Conservation (phyloP, 2,329 filamentous ascomycete genomes). For the Sporothrix brunneoviolacea region DNA sequence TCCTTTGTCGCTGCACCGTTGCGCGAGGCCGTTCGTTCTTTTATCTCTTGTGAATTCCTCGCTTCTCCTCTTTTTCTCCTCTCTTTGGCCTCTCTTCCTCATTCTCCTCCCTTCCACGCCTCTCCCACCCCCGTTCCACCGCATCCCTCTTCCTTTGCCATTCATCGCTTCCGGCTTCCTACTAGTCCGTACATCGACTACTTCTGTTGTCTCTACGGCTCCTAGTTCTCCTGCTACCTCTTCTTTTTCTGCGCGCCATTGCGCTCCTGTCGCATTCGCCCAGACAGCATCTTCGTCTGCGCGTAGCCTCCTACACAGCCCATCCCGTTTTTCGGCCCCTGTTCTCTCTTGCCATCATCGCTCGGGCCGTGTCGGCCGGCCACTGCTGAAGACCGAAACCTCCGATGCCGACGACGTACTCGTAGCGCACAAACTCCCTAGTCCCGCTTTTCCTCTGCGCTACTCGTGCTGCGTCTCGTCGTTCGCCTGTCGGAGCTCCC, state of each 20-base stretch:
- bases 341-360: not conserved
- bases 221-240: no score
- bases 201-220: no score
- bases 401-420: slow-evolving; percentile 7
- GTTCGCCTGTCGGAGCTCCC: slow-evolving; percentile 7
- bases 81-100: not conserved
- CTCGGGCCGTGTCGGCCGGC: slow-evolving; percentile 8
- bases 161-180: no score
- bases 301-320: no score
- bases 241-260: no score
- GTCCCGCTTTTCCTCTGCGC: slow-evolving; percentile 6
- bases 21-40: not conserved
- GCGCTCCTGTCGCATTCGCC: no score
- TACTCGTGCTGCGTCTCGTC: not conserved
- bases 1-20: not conserved
- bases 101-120: not conserved
- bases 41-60: slow-evolving; percentile 4
- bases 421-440: not conserved
- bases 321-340: not conserved
- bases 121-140: no score
- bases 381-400: not conserved
- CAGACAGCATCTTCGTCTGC: no score
- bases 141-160: no score
- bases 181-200: no score
- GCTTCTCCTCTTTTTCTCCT: not conserved